Percentiles rank a stretch among this genome's conserved stretches.
Evolutionary conservation across 2,329 filamentous ascomycete species (phyloP).

Genomic region (Eutypella sp.): DNA sequence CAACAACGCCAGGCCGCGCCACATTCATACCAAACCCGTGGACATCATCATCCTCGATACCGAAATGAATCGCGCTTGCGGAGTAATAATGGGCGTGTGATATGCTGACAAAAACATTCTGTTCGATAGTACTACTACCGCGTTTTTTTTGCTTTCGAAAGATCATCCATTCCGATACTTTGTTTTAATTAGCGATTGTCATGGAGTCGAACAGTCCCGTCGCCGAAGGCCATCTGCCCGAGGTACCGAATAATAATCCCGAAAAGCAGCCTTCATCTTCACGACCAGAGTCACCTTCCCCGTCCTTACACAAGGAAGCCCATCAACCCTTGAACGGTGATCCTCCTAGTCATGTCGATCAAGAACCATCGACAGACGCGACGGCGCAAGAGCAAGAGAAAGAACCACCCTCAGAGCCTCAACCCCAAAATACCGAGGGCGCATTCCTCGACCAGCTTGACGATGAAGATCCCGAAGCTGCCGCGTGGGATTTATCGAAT

Average conservation of each 20-base stretch:
- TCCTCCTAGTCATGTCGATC: slow-evolving; percentile 2
- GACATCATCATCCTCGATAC: too few species aligned
- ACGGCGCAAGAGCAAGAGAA: slow-evolving; percentile 10
- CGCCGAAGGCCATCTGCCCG: slow-evolving; percentile 47
- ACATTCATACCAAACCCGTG: too few species aligned
- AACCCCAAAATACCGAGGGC: slow-evolving; percentile 4
- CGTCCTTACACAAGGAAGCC: slow-evolving; percentile 5
- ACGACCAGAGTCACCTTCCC: slow-evolving; percentile 7
- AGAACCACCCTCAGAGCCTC: not conserved
- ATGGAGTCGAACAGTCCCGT: slow-evolving; percentile 40
- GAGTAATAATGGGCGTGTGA: too few species aligned
- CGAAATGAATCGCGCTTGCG: not conserved
- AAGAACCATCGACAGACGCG: slow-evolving; percentile 10
- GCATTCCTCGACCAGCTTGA: slow-evolving; percentile 19
- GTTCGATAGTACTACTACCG: slow-evolving; percentile 16
- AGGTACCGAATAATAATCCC: slow-evolving; percentile 40
- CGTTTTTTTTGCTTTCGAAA: slow-evolving; percentile 14
- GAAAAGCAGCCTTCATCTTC: slow-evolving; percentile 13
- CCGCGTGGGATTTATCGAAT: slow-evolving; percentile 21
- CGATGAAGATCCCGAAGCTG: slow-evolving; percentile 19
- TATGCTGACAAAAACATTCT: slow-evolving; percentile 12
- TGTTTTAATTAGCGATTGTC: slow-evolving; percentile 24
- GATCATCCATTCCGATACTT: slow-evolving; percentile 18
- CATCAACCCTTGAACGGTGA: slow-evolving; percentile 3
- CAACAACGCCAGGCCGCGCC: too few species aligned